Base-by-base conservation (phyloP, 225 moss, liverwort and hornwort species). In the Marchantia polymorpha region DNA sequence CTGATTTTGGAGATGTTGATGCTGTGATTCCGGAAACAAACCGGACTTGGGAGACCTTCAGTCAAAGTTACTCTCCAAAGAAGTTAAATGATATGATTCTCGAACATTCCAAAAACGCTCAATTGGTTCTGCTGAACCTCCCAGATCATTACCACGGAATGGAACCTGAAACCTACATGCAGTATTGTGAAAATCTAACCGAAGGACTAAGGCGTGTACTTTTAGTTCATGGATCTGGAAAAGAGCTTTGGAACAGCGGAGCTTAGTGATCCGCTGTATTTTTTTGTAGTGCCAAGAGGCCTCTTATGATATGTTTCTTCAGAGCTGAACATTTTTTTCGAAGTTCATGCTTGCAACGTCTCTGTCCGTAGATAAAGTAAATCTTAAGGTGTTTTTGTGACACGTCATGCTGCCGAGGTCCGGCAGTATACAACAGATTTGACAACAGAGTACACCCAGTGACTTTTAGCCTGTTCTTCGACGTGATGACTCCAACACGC, bases 101-200 rank as follows among this genome's bases (percentile, higher is more conserved):
- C 70, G 94, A 93, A 56, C 88, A 93, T 64, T 97, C 97, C 0
- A 86, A 81, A 31, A 88, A 88, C 29, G 90, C 97, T 8, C 89
- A 90, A 52, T 82, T 97, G 25, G 85, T 97, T 30, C 83, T 97
- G 65, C 87, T 97, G 61, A 97, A 94, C 54, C 86, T 97, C 12
- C 97, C 97, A 4, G 97, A 97, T 82, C 94, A 97, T 46, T 97
- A 97, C 76, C 80, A 89, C 52, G 93, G 94, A 67, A 97, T 97
- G 80, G 86, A 90, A 22, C 88, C 97, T 0, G 78, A 78, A 14
- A 88, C 83, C 8, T 97, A 90, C 82, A 97, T 97, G 97, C 83
- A 90, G 51, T 97, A 93, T 51, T 94, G 94, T 52, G 97, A 97
- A 72, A 88, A 94, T 76, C 86, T 97, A 2, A 93, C 94, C 8